Evolutionary conservation across 495 filamentous ascomycete species (phyloP).

Genomic region (Staphylotrichum longicolle): DNA sequence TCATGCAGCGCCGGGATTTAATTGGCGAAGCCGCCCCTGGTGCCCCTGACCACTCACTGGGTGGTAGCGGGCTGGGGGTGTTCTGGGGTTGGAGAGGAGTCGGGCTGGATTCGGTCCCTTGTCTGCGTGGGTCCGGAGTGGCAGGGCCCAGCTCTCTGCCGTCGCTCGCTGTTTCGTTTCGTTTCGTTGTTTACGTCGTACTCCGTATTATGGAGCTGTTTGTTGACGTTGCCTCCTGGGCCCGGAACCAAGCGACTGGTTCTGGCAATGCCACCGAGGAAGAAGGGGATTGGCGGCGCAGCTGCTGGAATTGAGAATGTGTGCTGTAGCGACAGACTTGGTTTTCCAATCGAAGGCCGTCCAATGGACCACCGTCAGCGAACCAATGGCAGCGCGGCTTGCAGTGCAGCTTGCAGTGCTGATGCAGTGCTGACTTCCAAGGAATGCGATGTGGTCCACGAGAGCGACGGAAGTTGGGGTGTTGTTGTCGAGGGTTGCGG

Average conservation of each 20-base stretch:
- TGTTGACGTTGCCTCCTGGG: neutral
- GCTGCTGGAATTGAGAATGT: neutral
- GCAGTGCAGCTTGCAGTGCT: neutral
- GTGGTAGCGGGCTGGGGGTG: constrained; percentile 12
- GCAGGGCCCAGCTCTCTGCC: neutral
- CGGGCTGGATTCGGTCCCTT: constrained; percentile 8
- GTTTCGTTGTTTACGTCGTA: constrained; percentile 15
- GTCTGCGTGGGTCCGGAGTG: constrained; percentile 10
- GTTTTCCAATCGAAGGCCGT: neutral
- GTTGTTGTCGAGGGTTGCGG: no score
- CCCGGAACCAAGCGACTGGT: neutral
- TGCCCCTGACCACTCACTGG: constrained; percentile 26
- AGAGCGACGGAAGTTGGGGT: no score
- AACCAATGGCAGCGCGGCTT: neutral
- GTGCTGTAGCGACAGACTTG: no score
- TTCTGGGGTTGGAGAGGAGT: constrained; percentile 10
- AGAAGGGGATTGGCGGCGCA: neutral
- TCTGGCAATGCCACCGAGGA: neutral
- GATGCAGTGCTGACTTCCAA: neutral
- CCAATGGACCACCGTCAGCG: neutral
- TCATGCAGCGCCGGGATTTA: constrained; percentile 29
- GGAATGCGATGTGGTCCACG: neutral
- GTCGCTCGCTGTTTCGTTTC: neutral
- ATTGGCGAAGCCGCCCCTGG: constrained; percentile 31
- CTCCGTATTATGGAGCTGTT: no score